phyloP scores from a whole-genome alignment of 169 alveolate species.

The Babesia ovata region DNA sequence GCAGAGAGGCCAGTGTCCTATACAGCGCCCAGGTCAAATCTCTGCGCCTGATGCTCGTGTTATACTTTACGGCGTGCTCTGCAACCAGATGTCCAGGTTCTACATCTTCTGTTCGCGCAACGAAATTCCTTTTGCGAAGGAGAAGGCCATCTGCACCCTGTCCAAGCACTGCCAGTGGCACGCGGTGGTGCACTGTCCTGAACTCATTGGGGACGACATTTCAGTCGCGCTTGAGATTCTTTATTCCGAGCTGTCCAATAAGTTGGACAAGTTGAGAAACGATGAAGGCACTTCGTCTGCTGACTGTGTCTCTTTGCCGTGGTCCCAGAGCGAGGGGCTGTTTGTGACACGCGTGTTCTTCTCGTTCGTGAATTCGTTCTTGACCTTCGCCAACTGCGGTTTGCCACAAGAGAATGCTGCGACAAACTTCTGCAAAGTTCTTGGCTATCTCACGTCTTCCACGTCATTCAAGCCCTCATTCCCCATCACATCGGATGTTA shows the following conservation, averaged over 20 bases:
- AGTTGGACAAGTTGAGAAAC: slow-evolving; percentile 2
- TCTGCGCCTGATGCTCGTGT: neutral
- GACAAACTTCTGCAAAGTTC: slow-evolving; percentile 40
- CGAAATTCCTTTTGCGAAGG: slow-evolving; percentile 23
- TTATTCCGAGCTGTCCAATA: slow-evolving; percentile 32
- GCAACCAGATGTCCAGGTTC: slow-evolving; percentile 42
- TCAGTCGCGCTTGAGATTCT: slow-evolving; percentile 34
- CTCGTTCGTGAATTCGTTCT: slow-evolving; percentile 37
- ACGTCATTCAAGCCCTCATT: slow-evolving; percentile 38
- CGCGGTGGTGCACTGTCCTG: slow-evolving; percentile 48
- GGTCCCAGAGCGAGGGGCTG: slow-evolving; percentile 25
- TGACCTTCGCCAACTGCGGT: slow-evolving; percentile 62
- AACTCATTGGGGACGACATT: slow-evolving; percentile 34
- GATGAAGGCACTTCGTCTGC: neutral
- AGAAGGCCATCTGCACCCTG: slow-evolving; percentile 48
- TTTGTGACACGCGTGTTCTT: slow-evolving; percentile 42
- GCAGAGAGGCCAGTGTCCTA: slow-evolving; percentile 5
- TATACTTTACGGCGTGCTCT: slow-evolving; percentile 31
- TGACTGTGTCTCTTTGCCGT: neutral
- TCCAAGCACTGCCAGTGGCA: slow-evolving; percentile 61
- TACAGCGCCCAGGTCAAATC: neutral
- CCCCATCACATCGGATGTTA: slow-evolving; percentile 18
- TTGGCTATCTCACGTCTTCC: slow-evolving; percentile 27
- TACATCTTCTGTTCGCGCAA: slow-evolving; percentile 51
- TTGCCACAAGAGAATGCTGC: slow-evolving; percentile 6